Percentiles rank a stretch among this genome's conserved stretches.
Conservation (phyloP, 805 yeast species). For the Wickerhamomyces sydowiorum region DNA sequence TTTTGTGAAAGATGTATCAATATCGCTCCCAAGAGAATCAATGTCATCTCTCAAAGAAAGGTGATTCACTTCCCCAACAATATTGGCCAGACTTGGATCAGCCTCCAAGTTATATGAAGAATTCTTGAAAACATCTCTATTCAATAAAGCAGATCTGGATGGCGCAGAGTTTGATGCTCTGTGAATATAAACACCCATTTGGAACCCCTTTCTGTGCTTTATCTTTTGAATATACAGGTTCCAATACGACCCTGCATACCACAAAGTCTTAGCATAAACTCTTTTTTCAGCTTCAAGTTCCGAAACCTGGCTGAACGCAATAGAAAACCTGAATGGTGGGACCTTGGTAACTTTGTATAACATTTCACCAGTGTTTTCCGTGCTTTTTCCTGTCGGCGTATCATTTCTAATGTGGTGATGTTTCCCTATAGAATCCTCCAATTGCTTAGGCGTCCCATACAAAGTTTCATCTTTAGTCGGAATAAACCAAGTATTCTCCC, state of each 20-base stretch:
- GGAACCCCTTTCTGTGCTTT: slow-evolving; percentile 35
- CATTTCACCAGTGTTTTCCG: slow-evolving; percentile 10
- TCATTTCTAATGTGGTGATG: slow-evolving; percentile 18
- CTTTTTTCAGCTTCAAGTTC: slow-evolving; percentile 39
- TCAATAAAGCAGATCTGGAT: slow-evolving; percentile 33
- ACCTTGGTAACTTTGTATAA: slow-evolving; percentile 33
- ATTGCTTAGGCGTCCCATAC: slow-evolving; percentile 36
- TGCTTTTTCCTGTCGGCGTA: slow-evolving; percentile 14
- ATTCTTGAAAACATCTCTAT: slow-evolving; percentile 30
- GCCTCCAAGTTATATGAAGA: background rate
- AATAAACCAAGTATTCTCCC: slow-evolving; percentile 31
- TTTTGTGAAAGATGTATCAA: background rate
- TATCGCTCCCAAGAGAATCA: background rate
- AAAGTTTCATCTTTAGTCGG: slow-evolving; percentile 44
- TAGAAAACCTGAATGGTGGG: slow-evolving; percentile 51
- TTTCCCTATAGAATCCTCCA: slow-evolving; percentile 24
- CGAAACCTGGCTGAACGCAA: slow-evolving; percentile 44
- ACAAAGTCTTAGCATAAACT: slow-evolving; percentile 44
- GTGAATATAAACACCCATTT: slow-evolving; percentile 53
- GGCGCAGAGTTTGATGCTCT: slow-evolving; percentile 37
- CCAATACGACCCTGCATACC: slow-evolving; percentile 64
- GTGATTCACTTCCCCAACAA: slow-evolving; percentile 6
- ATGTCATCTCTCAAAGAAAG: slow-evolving; percentile 6
- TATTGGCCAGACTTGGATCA: slow-evolving; percentile 3
- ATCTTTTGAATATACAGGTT: slow-evolving; percentile 48